Evolutionary conservation across 2,329 filamentous ascomycete genomes (phyloP), one percentile per base, ranked within the genome.

Genomic region (Claviceps sorghi): DNA sequence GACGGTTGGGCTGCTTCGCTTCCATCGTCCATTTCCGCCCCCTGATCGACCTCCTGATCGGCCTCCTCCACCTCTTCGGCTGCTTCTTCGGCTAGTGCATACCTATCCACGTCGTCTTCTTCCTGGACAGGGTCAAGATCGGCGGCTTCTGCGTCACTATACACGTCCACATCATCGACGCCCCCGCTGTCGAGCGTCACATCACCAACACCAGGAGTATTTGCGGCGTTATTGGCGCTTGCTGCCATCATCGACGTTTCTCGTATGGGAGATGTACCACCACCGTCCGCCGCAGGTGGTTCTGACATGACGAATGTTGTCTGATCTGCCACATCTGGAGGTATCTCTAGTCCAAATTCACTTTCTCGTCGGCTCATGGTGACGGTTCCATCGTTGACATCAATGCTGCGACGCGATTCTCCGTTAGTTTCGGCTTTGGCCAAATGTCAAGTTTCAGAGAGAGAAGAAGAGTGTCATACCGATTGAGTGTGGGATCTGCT

Each of bases 311-410:
- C 53, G 44, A 79, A 77, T 0, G 76, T 78, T 10, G 69, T 78
- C 58, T 78, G 74, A 2, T 68, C 67, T 46, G 74, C 73, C 9
- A 70, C 68, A 9, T 69, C 69, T 0, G 70, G 62, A 1, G 75
- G 75, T 17, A 78, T 68, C 32, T 76, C 68, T 21, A 79, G 61
- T 2, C 71, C 72, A 54, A 80, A 77, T 46, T 73, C 73, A 54
- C 76, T 79, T 32, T 73, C 71, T 10, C 71, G 67, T 44, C 38
- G 34, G 19, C 68, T 70, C 21, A 71, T 53, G 0, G 67, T 70
- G 21, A 67, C 66, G 9, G 67, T 69, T 45, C 67, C 61, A 1
- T 63, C 62, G 4, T 75, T 72, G 1, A 66, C 65, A 49, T 74
- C 71, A 17, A 65, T 59, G n/a, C 66, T 67, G 32, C 60, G 44